Percentiles rank a stretch among this genome's conserved stretches.
These are phyloP conservation scores for Botryosphaeria agaves DNA, from an alignment of 2,329 filamentous ascomycete genomes.

Conservation along the genomic window DNA sequence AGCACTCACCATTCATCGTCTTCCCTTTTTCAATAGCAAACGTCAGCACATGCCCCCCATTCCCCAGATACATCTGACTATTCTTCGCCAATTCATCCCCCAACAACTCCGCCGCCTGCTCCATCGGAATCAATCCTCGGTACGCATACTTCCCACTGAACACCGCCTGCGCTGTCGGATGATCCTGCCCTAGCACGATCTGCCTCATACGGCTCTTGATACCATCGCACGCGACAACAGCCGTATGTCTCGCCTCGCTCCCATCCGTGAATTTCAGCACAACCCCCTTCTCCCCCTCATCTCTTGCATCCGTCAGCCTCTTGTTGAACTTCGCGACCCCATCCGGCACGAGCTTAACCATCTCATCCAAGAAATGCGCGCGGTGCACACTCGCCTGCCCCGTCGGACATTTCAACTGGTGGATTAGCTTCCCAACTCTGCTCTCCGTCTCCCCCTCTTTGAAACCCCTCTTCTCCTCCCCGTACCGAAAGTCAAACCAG, in stretches of 20 bases:
- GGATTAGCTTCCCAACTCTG: conserved; percentile 9
- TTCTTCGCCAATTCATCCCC: conserved; percentile 32
- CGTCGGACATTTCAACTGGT: conserved; percentile 10
- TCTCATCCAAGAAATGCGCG: conserved; percentile 22
- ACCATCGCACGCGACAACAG: conserved; percentile 45
- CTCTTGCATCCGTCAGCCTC: conserved; percentile 14
- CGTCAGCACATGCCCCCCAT: conserved; percentile 37
- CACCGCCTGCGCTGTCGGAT: conserved; percentile 26
- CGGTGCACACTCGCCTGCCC: conserved; percentile 16
- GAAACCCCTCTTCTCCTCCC: conserved; percentile 8
- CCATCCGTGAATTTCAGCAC: conserved; percentile 27
- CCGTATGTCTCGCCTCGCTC: conserved; percentile 21
- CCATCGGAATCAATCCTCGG: conserved; percentile 43
- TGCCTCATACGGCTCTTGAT: conserved; percentile 40
- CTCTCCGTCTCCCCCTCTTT: conserved; percentile 4
- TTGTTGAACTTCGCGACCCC: conserved; percentile 19
- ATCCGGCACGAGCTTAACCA: conserved; percentile 23
- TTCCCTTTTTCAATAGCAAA: conserved; percentile 42
- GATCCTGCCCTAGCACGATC: conserved; percentile 31
- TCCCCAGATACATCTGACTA: conserved; percentile 31
- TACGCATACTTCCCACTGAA: conserved; percentile 46
- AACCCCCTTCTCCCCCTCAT: conserved; percentile 12
- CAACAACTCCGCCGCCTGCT: conserved; percentile 28
- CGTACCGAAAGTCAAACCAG: conserved; percentile 26
- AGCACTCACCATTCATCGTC: conserved; percentile 32